Evolutionary conservation across 257 asterid species (phyloP), one percentile per base, ranked within the genome.

Genomic region (Linaria vulgaris): DNA sequence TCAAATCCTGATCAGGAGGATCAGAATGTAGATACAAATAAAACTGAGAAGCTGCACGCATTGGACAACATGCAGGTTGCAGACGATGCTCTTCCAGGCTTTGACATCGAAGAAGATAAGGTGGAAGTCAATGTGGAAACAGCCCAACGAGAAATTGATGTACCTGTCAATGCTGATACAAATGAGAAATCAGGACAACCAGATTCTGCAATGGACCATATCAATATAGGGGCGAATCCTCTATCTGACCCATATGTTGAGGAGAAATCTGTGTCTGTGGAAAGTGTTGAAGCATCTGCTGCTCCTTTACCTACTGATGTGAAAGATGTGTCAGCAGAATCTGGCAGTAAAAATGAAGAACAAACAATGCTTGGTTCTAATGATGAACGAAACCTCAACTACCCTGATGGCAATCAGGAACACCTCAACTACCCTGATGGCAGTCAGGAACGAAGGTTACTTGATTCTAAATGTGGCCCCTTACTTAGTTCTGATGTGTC

Each of bases 401-500:
- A 30, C 37, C 6, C 37, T 30, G n/a, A n/a, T n/a, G n/a, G n/a
- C n/a, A n/a, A n/a, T n/a, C n/a, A n/a, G n/a, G 6, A 27, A 27
- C 34, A 2, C 34, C 4, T 27, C 3, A 27, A 27, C 3, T 27
- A 3, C 6, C 34, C 34, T 6, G 6, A 27, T 3, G 4, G 4
- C 34, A 34, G 9, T 34, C 11, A 34, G 65, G 84, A 70, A 56
- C 49, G 45, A 69, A 67, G 51, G 55, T 56, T 51, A 72, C 70
- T 85, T 72, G 95, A 79, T 74, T 61, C 78, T 69, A 85, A 76
- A 69, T 79, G 73, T 74, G 90, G 44, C 64, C 59, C 74, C 21
- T 54, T 79, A 77, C 72, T 69, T 77, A 75, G 53, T 72, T 78
- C 87, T 64, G 94, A 81, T 73, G 79, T 77, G 78, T 72, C 81